Percentiles rank a stretch among this genome's conserved stretches.
These are phyloP conservation scores for Jatropha curcas DNA, from an alignment of 345 rosid species.

Conservation along the genomic window DNA sequence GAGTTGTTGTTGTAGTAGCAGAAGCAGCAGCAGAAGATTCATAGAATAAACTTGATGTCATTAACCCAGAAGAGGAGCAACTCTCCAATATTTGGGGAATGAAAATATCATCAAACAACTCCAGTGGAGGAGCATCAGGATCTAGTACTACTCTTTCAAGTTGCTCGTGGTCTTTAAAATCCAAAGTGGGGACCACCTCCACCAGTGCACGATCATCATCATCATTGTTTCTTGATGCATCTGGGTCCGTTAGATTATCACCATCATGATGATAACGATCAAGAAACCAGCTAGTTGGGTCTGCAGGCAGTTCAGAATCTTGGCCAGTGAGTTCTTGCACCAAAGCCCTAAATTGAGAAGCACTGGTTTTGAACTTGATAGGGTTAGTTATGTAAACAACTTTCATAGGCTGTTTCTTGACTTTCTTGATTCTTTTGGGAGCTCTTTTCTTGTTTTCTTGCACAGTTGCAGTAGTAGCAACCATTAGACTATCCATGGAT, in stretches of 20 bases:
- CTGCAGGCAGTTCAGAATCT: slow-evolving; percentile 39
- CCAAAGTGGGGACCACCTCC: slow-evolving; percentile 7
- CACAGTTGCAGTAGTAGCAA: not conserved
- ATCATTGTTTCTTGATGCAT: not conserved
- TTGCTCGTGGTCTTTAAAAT: not conserved
- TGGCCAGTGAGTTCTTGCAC: slow-evolving; percentile 58
- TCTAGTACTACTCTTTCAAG: not conserved
- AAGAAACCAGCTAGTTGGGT: slow-evolving; percentile 19
- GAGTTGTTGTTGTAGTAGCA: not conserved
- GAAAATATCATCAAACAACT: slow-evolving; percentile 29
- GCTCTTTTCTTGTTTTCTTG: slow-evolving; percentile 20
- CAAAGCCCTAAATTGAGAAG: slow-evolving; percentile 44
- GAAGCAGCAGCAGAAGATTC: slow-evolving; percentile 18
- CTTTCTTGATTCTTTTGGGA: slow-evolving; percentile 2
- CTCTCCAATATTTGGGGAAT: slow-evolving; percentile 36
- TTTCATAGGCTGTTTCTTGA: slow-evolving; percentile 37
- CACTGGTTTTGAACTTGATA: slow-evolving; percentile 40
- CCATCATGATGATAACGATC: slow-evolving; percentile 1
- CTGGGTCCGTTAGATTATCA: slow-evolving; percentile 8
- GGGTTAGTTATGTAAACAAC: slow-evolving; percentile 60
- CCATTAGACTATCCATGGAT: not conserved
- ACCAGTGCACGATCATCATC: not conserved
- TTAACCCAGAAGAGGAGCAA: slow-evolving; percentile 19
- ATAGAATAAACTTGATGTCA: slow-evolving; percentile 18
- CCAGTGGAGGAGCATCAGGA: not conserved